These are phyloP conservation scores for Elsinoe necatrix DNA, from an alignment of 2,329 filamentous ascomycete species.

Conservation along the genomic window DNA sequence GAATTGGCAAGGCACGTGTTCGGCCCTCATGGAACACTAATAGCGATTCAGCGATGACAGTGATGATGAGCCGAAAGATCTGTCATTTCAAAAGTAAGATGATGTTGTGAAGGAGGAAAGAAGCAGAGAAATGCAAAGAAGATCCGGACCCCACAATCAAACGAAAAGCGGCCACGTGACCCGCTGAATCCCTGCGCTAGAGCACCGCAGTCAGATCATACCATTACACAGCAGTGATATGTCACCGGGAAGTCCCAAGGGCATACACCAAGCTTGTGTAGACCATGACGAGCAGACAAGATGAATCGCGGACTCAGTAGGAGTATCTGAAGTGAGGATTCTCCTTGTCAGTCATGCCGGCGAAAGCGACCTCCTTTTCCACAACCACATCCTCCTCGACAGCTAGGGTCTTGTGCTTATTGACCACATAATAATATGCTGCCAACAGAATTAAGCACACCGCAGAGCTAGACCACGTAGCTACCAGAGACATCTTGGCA, in stretches of 20 bases:
- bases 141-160: too few relatives aligned
- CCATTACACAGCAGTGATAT: too few relatives aligned
- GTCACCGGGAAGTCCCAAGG: too few relatives aligned
- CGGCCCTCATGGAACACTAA: too few relatives aligned
- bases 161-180: too few relatives aligned
- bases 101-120: too few relatives aligned
- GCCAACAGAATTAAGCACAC: not conserved
- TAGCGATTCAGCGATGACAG: not conserved
- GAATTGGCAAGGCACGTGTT: not conserved
- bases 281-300: not conserved
- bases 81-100: too few relatives aligned
- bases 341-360: conserved; percentile 18
- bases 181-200: too few relatives aligned
- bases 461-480: conserved; percentile 1
- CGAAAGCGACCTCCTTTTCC: conserved; percentile 1
- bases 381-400: conserved; percentile 1
- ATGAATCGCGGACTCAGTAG: not conserved
- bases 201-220: too few relatives aligned
- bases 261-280: too few relatives aligned
- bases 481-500: conserved; percentile 31
- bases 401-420: not conserved
- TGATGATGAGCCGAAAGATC: too few relatives aligned
- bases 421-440: not conserved
- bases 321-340: conserved; percentile 18
- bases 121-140: too few relatives aligned